Conservation (phyloP, 2,329 filamentous ascomycete species). For the Hypoxylon rubiginosum region DNA sequence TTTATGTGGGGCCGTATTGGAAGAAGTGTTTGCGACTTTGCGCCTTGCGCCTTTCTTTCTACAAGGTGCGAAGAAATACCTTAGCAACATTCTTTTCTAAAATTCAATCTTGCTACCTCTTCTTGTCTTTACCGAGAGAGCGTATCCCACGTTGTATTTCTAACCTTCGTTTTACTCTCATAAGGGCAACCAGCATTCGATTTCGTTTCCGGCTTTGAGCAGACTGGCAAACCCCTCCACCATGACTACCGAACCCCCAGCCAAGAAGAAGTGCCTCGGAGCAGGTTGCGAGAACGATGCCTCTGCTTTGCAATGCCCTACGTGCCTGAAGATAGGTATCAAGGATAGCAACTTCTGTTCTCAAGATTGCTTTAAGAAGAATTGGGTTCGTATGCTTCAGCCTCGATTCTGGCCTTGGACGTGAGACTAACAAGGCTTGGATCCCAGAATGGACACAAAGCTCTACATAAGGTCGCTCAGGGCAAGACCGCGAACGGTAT, state of each 20-base stretch:
- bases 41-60: slow-evolving; percentile 26
- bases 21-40: slow-evolving; percentile 26
- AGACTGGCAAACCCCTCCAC: slow-evolving; percentile 26
- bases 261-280: slow-evolving; percentile 81
- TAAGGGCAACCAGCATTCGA: slow-evolving; percentile 12
- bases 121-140: not conserved
- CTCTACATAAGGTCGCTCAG: slow-evolving; percentile 78
- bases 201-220: not conserved
- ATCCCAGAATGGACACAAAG: slow-evolving; percentile 82
- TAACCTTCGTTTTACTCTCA: not conserved
- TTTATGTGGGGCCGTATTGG: not conserved
- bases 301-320: slow-evolving; percentile 90
- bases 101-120: not conserved
- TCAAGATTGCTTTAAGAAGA: slow-evolving; percentile 98
- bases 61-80: not conserved
- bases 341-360: slow-evolving; percentile 97
- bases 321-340: slow-evolving; percentile 88
- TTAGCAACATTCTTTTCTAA: not conserved
- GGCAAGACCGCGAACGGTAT: slow-evolving; percentile 69
- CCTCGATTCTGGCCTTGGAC: slow-evolving; percentile 5
- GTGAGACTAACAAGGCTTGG: slow-evolving; percentile 24
- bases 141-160: not conserved
- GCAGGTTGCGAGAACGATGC: slow-evolving; percentile 89
- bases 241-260: slow-evolving; percentile 64
- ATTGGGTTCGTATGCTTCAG: slow-evolving; percentile 79